phyloP scores from a whole-genome alignment of 345 rosid genomes.

The Odontarrhena argentea region DNA sequence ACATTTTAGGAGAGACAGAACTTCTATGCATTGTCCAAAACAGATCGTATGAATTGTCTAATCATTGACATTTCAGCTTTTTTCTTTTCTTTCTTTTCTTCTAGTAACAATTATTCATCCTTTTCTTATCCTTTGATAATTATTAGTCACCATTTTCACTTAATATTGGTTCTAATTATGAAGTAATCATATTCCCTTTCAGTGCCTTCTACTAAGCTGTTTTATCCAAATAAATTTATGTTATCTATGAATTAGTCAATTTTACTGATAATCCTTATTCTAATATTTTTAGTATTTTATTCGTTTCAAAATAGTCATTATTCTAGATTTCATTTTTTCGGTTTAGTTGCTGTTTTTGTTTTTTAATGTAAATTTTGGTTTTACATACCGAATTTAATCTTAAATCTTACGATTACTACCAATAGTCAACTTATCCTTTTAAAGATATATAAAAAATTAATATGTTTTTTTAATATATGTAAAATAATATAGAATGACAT shows the following conservation, averaged over 20 bases:
- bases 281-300: too few relatives aligned
- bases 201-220: not conserved
- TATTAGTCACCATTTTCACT: conserved; percentile 22
- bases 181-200: conserved; percentile 30
- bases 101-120: conserved; percentile 1
- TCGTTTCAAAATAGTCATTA: too few relatives aligned
- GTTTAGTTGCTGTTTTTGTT: too few relatives aligned
- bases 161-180: conserved; percentile 17
- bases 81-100: not conserved
- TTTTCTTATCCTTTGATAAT: not conserved
- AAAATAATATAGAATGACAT: too few relatives aligned
- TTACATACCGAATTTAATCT: too few relatives aligned
- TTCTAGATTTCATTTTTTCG: too few relatives aligned
- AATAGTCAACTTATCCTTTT: too few relatives aligned
- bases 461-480: too few relatives aligned
- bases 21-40: conserved; percentile 36
- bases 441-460: too few relatives aligned
- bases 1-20: conserved; percentile 47
- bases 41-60: conserved; percentile 31
- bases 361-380: too few relatives aligned
- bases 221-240: not conserved
- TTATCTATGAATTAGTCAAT: not conserved
- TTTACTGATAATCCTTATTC: not conserved
- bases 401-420: too few relatives aligned
- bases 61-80: conserved; percentile 39